Percentiles rank a stretch among this genome's conserved stretches.
Conservation (phyloP, 768 basidiomycete species). For the Porphyrellus cyaneotinctus region DNA sequence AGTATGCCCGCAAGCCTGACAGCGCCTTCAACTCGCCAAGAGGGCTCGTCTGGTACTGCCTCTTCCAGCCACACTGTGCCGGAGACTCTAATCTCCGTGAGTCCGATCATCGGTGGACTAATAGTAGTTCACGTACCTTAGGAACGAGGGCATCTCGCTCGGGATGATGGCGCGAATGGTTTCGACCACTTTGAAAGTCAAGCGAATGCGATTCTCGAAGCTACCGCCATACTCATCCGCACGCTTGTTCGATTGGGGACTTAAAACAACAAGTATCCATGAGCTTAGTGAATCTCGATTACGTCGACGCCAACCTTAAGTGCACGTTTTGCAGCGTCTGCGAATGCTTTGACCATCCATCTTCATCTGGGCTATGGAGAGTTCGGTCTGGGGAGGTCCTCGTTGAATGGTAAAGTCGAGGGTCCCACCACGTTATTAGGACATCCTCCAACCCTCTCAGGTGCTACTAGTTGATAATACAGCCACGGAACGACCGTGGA, state of each 20-base stretch:
- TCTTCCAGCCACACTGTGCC: conserved; percentile 74
- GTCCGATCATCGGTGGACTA: background rate
- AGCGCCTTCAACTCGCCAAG: conserved; percentile 70
- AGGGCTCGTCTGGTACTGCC: conserved; percentile 51
- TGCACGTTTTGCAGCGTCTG: conserved; percentile 46
- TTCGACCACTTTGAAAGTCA: conserved; percentile 61
- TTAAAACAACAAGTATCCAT: conserved; percentile 58
- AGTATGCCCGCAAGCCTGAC: conserved; percentile 56
- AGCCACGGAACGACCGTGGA: conserved; percentile 64
- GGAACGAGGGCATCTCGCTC: conserved; percentile 62
- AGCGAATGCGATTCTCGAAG: conserved; percentile 63
- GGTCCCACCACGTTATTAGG: conserved; percentile 55
- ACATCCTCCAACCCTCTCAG: conserved; percentile 45
- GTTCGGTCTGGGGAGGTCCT: conserved; percentile 45
- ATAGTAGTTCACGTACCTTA: conserved; percentile 42
- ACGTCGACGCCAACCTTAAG: conserved; percentile 57
- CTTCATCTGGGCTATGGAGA: conserved; percentile 55
- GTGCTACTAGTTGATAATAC: conserved; percentile 31
- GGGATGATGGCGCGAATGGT: conserved; percentile 60
- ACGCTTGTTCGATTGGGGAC: conserved; percentile 57
- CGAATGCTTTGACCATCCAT: conserved; percentile 54
- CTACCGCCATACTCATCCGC: conserved; percentile 69
- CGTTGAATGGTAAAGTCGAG: conserved; percentile 43
- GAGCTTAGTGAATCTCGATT: conserved; percentile 60
- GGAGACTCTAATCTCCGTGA: conserved; percentile 41